Evolutionary conservation across 495 filamentous ascomycete genomes (phyloP).

Genomic region (Letharia lupina): DNA sequence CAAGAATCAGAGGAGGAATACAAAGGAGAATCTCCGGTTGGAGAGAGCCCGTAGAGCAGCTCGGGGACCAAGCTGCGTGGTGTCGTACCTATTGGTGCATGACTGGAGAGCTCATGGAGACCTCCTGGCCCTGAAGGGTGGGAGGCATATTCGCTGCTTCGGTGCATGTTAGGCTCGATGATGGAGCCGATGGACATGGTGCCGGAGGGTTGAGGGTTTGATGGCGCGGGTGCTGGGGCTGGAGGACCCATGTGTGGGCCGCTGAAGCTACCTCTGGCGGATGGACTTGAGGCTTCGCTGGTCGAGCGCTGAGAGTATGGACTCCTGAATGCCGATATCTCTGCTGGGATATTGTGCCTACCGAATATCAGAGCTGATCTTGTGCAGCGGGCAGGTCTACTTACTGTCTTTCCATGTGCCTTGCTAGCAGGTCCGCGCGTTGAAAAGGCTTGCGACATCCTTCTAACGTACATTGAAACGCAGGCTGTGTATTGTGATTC

Average conservation of each 20-base stretch:
- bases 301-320: conserved; percentile 20
- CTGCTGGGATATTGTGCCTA: conserved; percentile 26
- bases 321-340: conserved; percentile 17
- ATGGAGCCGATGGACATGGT: conserved; percentile 42
- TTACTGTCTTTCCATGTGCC: conserved; percentile 80
- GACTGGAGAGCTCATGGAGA: conserved; percentile 18
- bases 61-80: conserved; percentile 22
- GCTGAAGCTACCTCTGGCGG: conserved; percentile 16
- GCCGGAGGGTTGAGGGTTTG: conserved; percentile 28
- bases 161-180: conserved; percentile 37
- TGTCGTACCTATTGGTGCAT: conserved; percentile 21
- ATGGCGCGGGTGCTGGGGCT: conserved; percentile 24
- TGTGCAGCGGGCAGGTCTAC: conserved; percentile 25
- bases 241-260: conserved; percentile 16
- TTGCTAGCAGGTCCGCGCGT: conserved; percentile 64
- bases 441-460: conserved; percentile 75
- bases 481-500: conserved; percentile 66
- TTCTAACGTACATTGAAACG: conserved; percentile 55
- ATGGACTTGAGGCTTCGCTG: conserved; percentile 21
- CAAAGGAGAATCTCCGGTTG: conserved; percentile 24
- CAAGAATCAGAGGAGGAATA: conserved; percentile 28
- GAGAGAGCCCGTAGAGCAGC: conserved; percentile 20
- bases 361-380: not conserved
- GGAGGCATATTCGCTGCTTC: conserved; percentile 15
- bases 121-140: conserved; percentile 14